Percentiles rank a stretch among this genome's conserved stretches.
Evolutionary conservation across 441 rosid species (phyloP).

Genomic region (Populus hybrid): DNA sequence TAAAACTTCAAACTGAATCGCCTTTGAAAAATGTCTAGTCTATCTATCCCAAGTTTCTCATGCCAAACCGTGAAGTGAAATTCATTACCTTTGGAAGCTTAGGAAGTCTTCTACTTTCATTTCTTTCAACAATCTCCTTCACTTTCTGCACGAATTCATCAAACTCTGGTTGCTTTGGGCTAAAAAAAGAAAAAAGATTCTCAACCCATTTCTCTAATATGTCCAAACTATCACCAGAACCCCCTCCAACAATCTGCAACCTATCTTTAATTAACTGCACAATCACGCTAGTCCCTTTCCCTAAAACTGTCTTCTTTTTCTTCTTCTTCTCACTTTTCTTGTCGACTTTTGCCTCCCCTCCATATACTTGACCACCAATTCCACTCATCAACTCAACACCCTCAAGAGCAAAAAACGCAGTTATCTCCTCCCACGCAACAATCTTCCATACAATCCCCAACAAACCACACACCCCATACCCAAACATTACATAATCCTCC

Average conservation of each 20-base stretch:
- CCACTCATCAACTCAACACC: constrained; percentile 48
- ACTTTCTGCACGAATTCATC: constrained; percentile 49
- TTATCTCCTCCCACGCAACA: constrained; percentile 71
- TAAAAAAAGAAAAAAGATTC: constrained; percentile 41
- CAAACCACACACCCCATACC: constrained; percentile 43
- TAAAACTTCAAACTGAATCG: neutral
- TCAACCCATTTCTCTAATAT: constrained; percentile 42
- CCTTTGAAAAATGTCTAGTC: neutral
- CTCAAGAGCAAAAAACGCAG: constrained; percentile 57
- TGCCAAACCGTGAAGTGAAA: neutral
- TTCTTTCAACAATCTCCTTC: constrained; percentile 81
- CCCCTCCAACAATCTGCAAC: constrained; percentile 36
- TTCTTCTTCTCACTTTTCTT: constrained; percentile 64
- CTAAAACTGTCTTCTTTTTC: constrained; percentile 56
- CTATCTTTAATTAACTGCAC: constrained; percentile 67
- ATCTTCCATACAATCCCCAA: constrained; percentile 54
- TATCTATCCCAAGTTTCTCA: neutral
- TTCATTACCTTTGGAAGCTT: constrained; percentile 84
- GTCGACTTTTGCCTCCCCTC: constrained; percentile 35
- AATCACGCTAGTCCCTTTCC: constrained; percentile 68
- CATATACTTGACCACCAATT: constrained; percentile 29
- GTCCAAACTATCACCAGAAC: constrained; percentile 28
- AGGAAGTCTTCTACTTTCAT: constrained; percentile 88
- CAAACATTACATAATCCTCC: constrained; percentile 44
- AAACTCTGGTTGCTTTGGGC: constrained; percentile 45